These are phyloP conservation scores for Solanum ossicruentum DNA, from an alignment of 257 asterid species.

Conservation along the genomic window DNA sequence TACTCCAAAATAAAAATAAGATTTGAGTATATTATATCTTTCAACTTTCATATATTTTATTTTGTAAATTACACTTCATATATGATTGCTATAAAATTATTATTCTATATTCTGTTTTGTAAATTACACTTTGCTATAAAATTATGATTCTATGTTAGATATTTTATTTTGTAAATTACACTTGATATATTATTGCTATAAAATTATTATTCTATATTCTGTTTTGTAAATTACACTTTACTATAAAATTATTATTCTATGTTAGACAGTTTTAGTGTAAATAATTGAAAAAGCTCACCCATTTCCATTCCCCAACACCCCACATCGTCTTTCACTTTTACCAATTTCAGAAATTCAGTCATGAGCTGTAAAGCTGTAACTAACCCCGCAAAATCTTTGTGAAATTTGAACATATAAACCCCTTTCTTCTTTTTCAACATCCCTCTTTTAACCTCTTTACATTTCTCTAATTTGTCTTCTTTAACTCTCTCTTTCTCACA, in stretches of 20 bases:
- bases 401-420: background rate
- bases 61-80: background rate
- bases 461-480: background rate
- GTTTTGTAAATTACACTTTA: rapidly evolving
- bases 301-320: background rate
- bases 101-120: too few species aligned
- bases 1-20: too few species aligned
- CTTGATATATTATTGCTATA: rapidly evolving
- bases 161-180: too few species aligned
- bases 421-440: background rate
- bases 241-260: background rate
- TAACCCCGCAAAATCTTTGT: background rate
- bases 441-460: background rate
- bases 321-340: background rate
- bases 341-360: background rate
- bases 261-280: background rate
- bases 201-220: too few species aligned
- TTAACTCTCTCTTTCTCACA: background rate
- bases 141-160: too few species aligned
- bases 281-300: background rate
- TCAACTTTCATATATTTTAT: background rate
- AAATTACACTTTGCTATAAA: rapidly evolving
- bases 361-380: background rate
- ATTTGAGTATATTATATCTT: too few species aligned
- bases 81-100: too few species aligned